Conservation (phyloP, 441 rosid genomes). For the Melastoma candidum region DNA sequence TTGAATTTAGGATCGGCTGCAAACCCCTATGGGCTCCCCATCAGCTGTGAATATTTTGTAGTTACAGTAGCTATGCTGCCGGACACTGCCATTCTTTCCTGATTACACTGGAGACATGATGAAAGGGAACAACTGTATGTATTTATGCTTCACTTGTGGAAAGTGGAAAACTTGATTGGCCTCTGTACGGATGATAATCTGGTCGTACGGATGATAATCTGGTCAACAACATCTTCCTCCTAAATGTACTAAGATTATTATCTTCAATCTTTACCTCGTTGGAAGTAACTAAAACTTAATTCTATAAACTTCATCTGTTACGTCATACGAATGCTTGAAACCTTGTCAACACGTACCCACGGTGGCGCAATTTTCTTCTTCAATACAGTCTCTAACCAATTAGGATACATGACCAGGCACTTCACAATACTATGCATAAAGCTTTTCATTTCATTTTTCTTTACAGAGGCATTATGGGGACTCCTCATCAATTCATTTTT, state of each 20-base stretch:
- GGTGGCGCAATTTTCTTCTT: background rate
- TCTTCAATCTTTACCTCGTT: no score
- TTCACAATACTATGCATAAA: constrained; percentile 6
- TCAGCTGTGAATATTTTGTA: constrained; percentile 85
- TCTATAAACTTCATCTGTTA: no score
- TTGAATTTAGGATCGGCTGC: constrained; percentile 36
- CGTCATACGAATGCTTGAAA: no score
- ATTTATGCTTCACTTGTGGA: no score
- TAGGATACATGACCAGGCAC: background rate
- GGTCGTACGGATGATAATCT: constrained; percentile 42
- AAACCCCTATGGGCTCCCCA: constrained; percentile 68
- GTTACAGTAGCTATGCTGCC: constrained; percentile 99
- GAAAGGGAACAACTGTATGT: constrained; percentile 51
- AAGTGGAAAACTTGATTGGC: constrained; percentile 29
- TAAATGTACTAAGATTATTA: constrained; percentile 23
- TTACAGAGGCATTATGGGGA: constrained; percentile 23
- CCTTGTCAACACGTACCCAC: no score
- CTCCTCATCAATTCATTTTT: constrained; percentile 49
- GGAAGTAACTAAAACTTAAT: no score
- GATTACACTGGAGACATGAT: constrained; percentile 78
- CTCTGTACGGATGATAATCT: no score
- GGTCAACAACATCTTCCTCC: constrained; percentile 27
- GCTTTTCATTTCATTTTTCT: background rate
- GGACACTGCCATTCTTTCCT: constrained; percentile 79
- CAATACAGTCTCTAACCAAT: background rate